Percentiles rank a stretch among this genome's conserved stretches.
Conservation (phyloP, 192 early-diverging fungal genomes). For the Entomortierella beljakovae region DNA sequence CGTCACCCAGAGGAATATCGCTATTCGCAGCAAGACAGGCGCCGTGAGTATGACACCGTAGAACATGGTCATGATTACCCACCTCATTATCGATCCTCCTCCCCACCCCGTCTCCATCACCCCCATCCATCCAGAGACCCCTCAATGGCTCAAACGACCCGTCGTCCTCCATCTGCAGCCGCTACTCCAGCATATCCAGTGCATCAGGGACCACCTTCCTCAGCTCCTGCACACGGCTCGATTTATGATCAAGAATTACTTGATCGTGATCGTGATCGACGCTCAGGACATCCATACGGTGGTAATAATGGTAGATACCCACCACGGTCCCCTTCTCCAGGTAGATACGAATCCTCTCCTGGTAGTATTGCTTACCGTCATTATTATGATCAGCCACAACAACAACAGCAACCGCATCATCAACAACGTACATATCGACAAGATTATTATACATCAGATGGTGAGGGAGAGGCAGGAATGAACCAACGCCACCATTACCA, state of each 20-base stretch:
- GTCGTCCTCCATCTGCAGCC: slow-evolving; percentile 7
- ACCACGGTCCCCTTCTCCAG: slow-evolving; percentile 28
- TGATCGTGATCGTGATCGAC: slow-evolving; percentile 29
- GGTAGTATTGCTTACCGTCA: slow-evolving; percentile 26
- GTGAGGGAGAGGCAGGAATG: slow-evolving; percentile 23
- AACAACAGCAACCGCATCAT: slow-evolving; percentile 11
- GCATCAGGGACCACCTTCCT: slow-evolving; percentile 2
- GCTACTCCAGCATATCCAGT: slow-evolving; percentile 10
- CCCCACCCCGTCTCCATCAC: slow-evolving; percentile 23
- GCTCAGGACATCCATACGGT: slow-evolving; percentile 13
- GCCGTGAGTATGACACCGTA: slow-evolving; percentile 23
- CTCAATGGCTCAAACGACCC: not conserved
- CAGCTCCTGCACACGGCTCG: slow-evolving; percentile 2
- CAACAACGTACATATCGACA: slow-evolving; percentile 18
- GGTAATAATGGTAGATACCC: slow-evolving; percentile 17
- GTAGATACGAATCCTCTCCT: slow-evolving; percentile 37
- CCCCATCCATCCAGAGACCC: not conserved
- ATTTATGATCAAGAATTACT: slow-evolving; percentile 29
- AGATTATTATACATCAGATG: slow-evolving; percentile 43
- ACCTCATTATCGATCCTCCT: slow-evolving; percentile 27
- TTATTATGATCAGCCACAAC: slow-evolving; percentile 27
- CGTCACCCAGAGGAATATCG: slow-evolving; percentile 32
- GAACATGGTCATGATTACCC: slow-evolving; percentile 29
- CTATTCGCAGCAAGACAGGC: slow-evolving; percentile 15
- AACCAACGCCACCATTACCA: slow-evolving; percentile 30